These are phyloP conservation scores for Spizellomyces sp. DNA, from an alignment of 192 early-diverging fungal genomes.

Conservation along the genomic window DNA sequence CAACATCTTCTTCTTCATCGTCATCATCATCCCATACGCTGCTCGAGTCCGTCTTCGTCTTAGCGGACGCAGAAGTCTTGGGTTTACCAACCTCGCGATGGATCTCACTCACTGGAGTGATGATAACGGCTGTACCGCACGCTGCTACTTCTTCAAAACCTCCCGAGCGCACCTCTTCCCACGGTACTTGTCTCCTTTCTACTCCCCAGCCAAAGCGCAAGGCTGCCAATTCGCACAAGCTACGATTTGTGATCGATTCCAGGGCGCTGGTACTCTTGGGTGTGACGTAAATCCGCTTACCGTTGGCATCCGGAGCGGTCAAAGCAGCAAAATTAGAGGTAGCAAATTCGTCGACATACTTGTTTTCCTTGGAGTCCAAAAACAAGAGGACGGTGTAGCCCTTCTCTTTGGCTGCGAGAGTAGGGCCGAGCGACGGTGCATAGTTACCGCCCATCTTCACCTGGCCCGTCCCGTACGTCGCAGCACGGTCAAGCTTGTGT, in stretches of 20 bases:
- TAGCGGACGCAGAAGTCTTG: conserved; percentile 10
- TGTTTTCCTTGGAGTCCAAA: conserved; percentile 65
- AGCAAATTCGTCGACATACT: conserved; percentile 74
- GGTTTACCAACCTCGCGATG: conserved; percentile 45
- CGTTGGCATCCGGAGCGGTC: conserved; percentile 52
- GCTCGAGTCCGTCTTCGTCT: conserved; percentile 1
- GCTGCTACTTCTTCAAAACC: conserved; percentile 70
- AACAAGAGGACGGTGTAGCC: conserved; percentile 74
- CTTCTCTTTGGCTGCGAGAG: conserved; percentile 59
- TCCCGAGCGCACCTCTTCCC: conserved; percentile 57
- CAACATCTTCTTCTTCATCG: conserved; percentile 44
- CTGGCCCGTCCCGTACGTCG: conserved; percentile 57
- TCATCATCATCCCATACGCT: conserved; percentile 42
- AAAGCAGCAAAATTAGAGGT: conserved; percentile 79
- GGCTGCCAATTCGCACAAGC: conserved; percentile 60
- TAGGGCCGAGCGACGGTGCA: conserved; percentile 58
- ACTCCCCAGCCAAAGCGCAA: conserved; percentile 64
- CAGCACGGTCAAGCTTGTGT: conserved; percentile 69
- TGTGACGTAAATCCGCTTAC: conserved; percentile 64
- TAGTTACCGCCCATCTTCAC: conserved; percentile 79
- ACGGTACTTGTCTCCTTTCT: conserved; percentile 56
- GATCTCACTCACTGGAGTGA: conserved; percentile 72
- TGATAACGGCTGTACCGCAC: conserved; percentile 75
- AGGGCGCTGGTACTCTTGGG: conserved; percentile 65
- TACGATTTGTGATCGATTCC: conserved; percentile 70